Evolutionary conservation across 164 flowering plant genomes (phyloP).

Genomic region (Brasenia schreberi): DNA sequence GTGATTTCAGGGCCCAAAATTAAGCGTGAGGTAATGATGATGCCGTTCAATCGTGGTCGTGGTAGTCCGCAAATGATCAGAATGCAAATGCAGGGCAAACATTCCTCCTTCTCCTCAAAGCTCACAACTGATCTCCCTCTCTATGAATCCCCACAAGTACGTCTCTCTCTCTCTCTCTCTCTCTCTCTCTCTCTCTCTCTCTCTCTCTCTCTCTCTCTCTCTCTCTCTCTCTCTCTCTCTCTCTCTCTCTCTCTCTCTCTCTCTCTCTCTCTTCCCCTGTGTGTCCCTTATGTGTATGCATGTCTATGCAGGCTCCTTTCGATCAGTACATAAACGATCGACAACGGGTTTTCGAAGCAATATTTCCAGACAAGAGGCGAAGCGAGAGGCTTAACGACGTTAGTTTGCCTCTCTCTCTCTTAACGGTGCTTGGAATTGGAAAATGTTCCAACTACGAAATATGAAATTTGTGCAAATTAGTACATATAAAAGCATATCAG

Average conservation of each 20-base stretch:
- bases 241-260: not conserved
- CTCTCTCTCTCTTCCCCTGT: not conserved
- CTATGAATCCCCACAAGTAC: slow-evolving; percentile 55
- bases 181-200: not conserved
- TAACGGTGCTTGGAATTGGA: not conserved
- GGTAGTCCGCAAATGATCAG: not conserved
- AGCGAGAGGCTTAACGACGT: slow-evolving; percentile 62
- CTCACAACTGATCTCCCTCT: slow-evolving; percentile 54
- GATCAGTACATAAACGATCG: slow-evolving; percentile 63
- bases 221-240: no score
- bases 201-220: not conserved
- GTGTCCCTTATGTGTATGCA: not conserved
- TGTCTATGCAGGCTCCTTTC: slow-evolving; percentile 48
- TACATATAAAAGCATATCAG: not conserved
- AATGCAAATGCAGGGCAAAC: slow-evolving; percentile 1
- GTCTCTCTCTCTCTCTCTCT: not conserved
- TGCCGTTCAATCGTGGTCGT: not conserved
- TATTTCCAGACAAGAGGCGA: slow-evolving; percentile 66
- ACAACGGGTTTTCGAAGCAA: slow-evolving; percentile 59
- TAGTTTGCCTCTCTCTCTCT: not conserved
- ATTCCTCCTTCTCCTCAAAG: slow-evolving; percentile 23
- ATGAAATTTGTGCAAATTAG: no score
- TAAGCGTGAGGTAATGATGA: no score
- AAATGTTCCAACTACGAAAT: no score
- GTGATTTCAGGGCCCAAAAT: no score